Conservation (phyloP, 768 basidiomycete genomes). For the Pleurotus pulmonarius region DNA sequence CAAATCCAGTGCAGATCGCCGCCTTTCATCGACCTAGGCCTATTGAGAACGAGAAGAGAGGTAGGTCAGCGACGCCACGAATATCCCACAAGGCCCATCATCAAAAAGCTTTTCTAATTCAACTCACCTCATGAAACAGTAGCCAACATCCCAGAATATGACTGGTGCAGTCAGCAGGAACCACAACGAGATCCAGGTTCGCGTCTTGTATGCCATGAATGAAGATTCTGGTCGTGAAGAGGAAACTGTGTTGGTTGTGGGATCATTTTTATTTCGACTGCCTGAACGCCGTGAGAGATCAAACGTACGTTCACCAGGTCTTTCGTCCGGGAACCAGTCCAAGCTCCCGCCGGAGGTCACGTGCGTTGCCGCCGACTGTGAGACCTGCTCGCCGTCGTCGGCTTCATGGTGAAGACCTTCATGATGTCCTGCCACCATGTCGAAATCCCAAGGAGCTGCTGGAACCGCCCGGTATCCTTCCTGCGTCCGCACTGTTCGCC, state of each 20-base stretch:
- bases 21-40: slow-evolving; percentile 83
- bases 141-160: slow-evolving; percentile 77
- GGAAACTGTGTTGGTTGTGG: neutral
- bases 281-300: neutral
- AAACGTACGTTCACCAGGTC: neutral
- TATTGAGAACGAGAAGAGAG: slow-evolving; percentile 19
- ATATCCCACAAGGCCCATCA: too few relatives aligned
- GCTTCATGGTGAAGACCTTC: too few relatives aligned
- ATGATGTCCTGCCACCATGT: too few relatives aligned
- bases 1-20: slow-evolving; percentile 93
- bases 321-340: neutral
- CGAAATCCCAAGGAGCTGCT: neutral
- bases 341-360: neutral
- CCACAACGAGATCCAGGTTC: slow-evolving; percentile 64
- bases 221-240: neutral
- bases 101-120: neutral
- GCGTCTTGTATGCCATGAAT: slow-evolving; percentile 45
- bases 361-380: too few relatives aligned
- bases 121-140: slow-evolving; percentile 73
- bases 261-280: neutral
- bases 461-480: neutral
- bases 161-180: slow-evolving; percentile 62
- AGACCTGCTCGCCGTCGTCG: too few relatives aligned
- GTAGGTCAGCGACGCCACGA: too few relatives aligned
- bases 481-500: neutral